Evolutionary conservation across 106 monocot species (phyloP).

Genomic region (Cymbidium sinense): DNA sequence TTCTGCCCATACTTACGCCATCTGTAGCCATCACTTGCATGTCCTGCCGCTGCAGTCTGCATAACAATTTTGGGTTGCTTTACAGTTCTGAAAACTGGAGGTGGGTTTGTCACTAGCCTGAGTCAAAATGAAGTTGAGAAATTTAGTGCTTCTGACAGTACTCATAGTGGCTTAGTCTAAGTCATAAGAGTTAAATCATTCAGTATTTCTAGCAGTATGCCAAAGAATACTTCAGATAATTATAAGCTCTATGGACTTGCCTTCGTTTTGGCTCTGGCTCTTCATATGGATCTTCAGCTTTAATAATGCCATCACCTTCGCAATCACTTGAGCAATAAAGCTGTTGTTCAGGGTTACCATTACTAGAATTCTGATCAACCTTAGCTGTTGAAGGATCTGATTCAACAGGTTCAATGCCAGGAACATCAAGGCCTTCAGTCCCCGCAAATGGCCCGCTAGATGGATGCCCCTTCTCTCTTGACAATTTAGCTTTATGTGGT

Average conservation of each 20-base stretch:
- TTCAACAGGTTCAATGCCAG: slow-evolving; percentile 7
- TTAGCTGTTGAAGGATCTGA: slow-evolving; percentile 12
- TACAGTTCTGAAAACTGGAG: slow-evolving; percentile 42
- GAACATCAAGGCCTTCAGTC: slow-evolving; percentile 13
- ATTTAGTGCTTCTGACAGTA: neutral
- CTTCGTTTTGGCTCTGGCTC: slow-evolving; percentile 70
- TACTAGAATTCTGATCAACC: slow-evolving; percentile 17
- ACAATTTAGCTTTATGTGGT: slow-evolving; percentile 10
- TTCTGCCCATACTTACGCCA: slow-evolving; percentile 99
- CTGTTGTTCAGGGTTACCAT: slow-evolving; percentile 13
- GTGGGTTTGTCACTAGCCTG: slow-evolving; percentile 34
- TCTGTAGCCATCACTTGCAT: slow-evolving; percentile 77
- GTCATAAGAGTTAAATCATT: slow-evolving; percentile 9
- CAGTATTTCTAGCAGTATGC: neutral
- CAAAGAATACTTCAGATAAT: neutral
- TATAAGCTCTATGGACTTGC: slow-evolving; percentile 20
- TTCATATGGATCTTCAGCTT: slow-evolving; percentile 29
- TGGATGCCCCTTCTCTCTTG: slow-evolving; percentile 8
- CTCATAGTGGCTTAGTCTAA: neutral
- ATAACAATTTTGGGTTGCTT: slow-evolving; percentile 76
- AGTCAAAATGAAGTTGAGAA: neutral
- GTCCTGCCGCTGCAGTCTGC: slow-evolving; percentile 34
- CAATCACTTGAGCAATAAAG: slow-evolving; percentile 89
- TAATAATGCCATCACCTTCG: slow-evolving; percentile 62
- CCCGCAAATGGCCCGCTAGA: slow-evolving; percentile 7